Conservation (phyloP, 768 basidiomycete species). For the Psilocybe cubensis region DNA sequence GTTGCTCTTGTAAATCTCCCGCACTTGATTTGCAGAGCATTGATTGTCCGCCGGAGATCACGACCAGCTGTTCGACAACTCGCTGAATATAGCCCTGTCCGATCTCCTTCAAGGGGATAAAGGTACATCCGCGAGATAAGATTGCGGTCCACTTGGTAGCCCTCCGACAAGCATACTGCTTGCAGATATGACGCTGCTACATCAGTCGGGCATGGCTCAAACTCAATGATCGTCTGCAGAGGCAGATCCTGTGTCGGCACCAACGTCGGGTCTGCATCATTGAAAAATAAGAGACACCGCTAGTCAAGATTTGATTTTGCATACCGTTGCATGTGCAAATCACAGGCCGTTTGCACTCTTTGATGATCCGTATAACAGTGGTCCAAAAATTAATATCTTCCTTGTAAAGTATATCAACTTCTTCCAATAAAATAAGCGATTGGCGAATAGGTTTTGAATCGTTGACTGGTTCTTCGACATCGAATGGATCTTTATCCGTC, state of each 20-base stretch:
- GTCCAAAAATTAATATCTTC: constrained; percentile 90
- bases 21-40: constrained; percentile 61
- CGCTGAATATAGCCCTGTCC: background rate
- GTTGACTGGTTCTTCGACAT: constrained; percentile 16
- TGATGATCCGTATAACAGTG: constrained; percentile 79
- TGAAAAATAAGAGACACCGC: background rate
- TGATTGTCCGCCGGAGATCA: constrained; percentile 73
- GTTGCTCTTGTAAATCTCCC: constrained; percentile 16
- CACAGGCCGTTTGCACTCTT: constrained; percentile 83
- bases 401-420: constrained; percentile 91
- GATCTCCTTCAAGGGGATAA: background rate
- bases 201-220: constrained; percentile 57
- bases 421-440: constrained; percentile 90
- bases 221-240: constrained; percentile 70
- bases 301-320: constrained; percentile 20
- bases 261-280: constrained; percentile 60
- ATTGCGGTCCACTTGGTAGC: constrained; percentile 46
- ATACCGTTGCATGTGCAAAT: constrained; percentile 95
- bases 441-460: constrained; percentile 56
- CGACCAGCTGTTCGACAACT: constrained; percentile 15
- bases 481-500: constrained; percentile 4
- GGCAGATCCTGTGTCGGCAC: constrained; percentile 79
- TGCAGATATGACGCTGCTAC: constrained; percentile 73
- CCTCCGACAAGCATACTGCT: constrained; percentile 60
- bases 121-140: constrained; percentile 48